Percentiles rank a stretch among this genome's conserved stretches.
Conservation (phyloP, 495 filamentous ascomycete genomes). For the Neurospora intermedia region DNA sequence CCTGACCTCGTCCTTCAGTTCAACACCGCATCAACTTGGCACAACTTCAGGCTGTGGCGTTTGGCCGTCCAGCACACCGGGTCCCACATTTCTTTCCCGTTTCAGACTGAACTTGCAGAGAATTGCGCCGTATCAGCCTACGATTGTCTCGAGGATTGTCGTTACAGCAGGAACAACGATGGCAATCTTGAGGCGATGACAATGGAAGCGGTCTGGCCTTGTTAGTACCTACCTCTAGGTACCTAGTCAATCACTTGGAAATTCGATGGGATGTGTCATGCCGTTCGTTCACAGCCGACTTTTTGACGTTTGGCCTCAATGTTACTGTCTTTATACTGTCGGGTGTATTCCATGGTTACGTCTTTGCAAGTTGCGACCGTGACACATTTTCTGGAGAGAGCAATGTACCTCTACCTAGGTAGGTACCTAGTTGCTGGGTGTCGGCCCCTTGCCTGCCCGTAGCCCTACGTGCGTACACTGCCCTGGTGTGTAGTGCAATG, state of each 20-base stretch:
- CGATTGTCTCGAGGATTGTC: neutral
- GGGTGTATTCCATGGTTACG: neutral
- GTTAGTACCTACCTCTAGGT: neutral
- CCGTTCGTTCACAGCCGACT: neutral
- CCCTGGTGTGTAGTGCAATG: too few relatives aligned
- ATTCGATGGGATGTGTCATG: neutral
- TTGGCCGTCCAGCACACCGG: neutral
- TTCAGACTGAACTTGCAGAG: neutral
- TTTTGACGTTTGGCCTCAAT: neutral
- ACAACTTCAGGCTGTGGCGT: neutral
- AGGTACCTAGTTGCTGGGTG: neutral
- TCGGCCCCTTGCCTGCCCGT: neutral
- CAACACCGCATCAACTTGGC: neutral
- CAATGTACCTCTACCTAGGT: neutral
- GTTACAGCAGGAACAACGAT: neutral
- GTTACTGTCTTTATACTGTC: neutral
- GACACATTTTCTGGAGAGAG: neutral
- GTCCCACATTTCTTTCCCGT: neutral
- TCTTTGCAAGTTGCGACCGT: neutral
- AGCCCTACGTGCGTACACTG: neutral
- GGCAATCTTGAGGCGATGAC: neutral
- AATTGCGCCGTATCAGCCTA: neutral
- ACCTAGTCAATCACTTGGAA: neutral
- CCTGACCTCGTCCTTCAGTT: neutral
- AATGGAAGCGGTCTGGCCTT: neutral